Conservation (phyloP, 2,329 filamentous ascomycete genomes). For the Talaromyces verruculosus region DNA sequence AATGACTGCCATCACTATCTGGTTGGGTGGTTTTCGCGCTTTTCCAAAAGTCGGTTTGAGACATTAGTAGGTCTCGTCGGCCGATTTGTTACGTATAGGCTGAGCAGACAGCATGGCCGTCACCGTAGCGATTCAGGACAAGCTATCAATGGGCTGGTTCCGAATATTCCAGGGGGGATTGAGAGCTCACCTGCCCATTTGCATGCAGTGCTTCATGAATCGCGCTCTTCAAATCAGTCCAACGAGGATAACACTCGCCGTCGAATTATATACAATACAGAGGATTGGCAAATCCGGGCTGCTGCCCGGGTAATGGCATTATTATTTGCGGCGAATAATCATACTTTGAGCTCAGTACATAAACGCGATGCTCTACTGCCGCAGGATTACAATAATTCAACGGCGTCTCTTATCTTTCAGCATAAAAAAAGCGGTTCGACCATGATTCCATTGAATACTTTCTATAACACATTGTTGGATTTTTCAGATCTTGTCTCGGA, state of each 20-base stretch:
- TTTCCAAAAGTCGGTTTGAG: constrained; percentile 66
- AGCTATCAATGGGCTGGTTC: constrained; percentile 63
- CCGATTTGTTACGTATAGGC: constrained; percentile 76
- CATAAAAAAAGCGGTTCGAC: constrained; percentile 41
- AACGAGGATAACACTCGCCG: constrained; percentile 40
- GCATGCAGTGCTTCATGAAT: constrained; percentile 65
- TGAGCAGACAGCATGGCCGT: constrained; percentile 69
- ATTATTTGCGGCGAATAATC: constrained; percentile 77
- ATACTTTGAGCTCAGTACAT: constrained; percentile 10
- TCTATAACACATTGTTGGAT: constrained; percentile 84
- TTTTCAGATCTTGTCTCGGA: constrained; percentile 81
- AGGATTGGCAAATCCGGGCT: constrained; percentile 88
- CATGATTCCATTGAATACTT: constrained; percentile 75
- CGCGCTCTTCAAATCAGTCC: constrained; percentile 4
- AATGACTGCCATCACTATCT: constrained; percentile 74
- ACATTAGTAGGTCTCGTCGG: constrained; percentile 73
- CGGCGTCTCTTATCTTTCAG: constrained; percentile 8
- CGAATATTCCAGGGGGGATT: constrained; percentile 64
- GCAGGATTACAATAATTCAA: constrained; percentile 10
- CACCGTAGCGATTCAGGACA: constrained; percentile 61
- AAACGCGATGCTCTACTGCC: constrained; percentile 29
- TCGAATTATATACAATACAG: constrained; percentile 62
- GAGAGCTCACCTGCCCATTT: constrained; percentile 63
- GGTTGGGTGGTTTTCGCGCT: constrained; percentile 74
- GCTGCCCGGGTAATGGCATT: constrained; percentile 77